Evolutionary conservation across 1,284 basidiomycete species (phyloP), one percentile per base, ranked within the genome.

Genomic region (Mycena sp.): DNA sequence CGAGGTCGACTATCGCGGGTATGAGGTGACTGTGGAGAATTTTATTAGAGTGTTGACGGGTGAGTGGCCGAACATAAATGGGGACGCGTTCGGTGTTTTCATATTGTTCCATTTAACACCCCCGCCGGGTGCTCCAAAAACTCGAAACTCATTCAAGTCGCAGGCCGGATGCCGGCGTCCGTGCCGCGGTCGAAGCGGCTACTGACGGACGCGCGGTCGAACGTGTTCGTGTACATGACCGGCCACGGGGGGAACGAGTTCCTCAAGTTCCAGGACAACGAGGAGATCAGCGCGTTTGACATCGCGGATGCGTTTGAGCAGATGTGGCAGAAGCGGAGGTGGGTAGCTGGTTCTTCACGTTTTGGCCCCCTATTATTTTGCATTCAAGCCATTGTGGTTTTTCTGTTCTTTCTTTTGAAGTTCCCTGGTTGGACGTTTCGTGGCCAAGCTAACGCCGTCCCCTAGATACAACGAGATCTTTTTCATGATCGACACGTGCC

Each of bases 401-500:
- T n/a, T n/a, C n/a, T n/a, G n/a, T n/a, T n/a, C n/a, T n/a, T n/a
- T n/a, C n/a, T n/a, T n/a, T n/a, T n/a, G n/a, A n/a, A n/a, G n/a
- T n/a, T n/a, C n/a, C n/a, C n/a, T n/a, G n/a, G n/a, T n/a, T n/a
- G n/a, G n/a, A n/a, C n/a, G n/a, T n/a, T n/a, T n/a, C n/a, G n/a
- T n/a, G n/a, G n/a, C n/a, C n/a, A n/a, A n/a, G n/a, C n/a, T n/a
- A n/a, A n/a, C n/a, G n/a, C n/a, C n/a, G n/a, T n/a, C n/a, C n/a
- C n/a, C n/a, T n/a, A 9, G 43, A 16, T 99, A 99, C 81, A 97
- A 99, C 76, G 94, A 97, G 76, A 89, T 99, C 40, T 87, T 99
- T 72, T 98, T 98, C 82, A 98, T 99, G 93, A 91, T 98, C 68
- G 97, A 99, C 75, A 99, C 97, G 0, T 99, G 98, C 72, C 96